These are phyloP conservation scores for Myriosclerotinia duriaeana DNA, from an alignment of 2,329 filamentous ascomycete species.

Conservation along the genomic window DNA sequence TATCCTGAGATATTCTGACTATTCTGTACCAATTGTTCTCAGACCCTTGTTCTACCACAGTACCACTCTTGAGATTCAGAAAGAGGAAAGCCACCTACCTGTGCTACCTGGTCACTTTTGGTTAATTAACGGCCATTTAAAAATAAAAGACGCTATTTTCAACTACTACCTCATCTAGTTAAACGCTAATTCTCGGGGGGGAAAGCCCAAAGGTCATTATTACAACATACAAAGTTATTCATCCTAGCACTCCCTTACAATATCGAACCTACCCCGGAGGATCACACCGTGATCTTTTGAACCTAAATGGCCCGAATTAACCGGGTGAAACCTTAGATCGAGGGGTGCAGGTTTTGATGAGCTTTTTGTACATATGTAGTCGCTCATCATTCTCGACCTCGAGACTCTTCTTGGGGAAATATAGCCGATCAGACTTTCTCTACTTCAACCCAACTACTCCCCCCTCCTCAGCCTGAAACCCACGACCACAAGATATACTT, in stretches of 20 bases:
- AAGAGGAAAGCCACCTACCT: slow-evolving; percentile 4
- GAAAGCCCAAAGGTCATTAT: slow-evolving; percentile 13
- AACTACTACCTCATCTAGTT: slow-evolving; percentile 21
- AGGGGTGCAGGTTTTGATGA: slow-evolving; percentile 29
- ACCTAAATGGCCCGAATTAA: slow-evolving; percentile 30
- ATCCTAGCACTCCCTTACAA: slow-evolving; percentile 6
- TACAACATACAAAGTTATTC: slow-evolving; percentile 9
- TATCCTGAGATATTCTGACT: no score
- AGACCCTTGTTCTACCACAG: not conserved
- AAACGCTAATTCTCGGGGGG: not conserved
- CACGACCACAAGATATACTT: not conserved
- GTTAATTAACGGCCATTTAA: slow-evolving; percentile 18
- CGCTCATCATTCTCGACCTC: slow-evolving; percentile 24
- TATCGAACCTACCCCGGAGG: slow-evolving; percentile 27
- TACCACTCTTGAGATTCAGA: not conserved
- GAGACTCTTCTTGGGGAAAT: not conserved
- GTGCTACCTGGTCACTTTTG: slow-evolving; percentile 5
- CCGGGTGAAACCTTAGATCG: slow-evolving; percentile 34
- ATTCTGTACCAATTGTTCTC: slow-evolving; percentile 3
- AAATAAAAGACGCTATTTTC: slow-evolving; percentile 6
- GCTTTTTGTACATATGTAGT: slow-evolving; percentile 34
- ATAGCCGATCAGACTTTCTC: slow-evolving; percentile 18
- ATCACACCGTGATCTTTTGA: slow-evolving; percentile 20
- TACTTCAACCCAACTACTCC: slow-evolving; percentile 22
- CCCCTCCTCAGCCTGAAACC: not conserved